Percentiles rank a stretch among this genome's conserved stretches.
phyloP scores from a whole-genome alignment of 2,329 filamentous ascomycete genomes.

The Diplodia intermedia region DNA sequence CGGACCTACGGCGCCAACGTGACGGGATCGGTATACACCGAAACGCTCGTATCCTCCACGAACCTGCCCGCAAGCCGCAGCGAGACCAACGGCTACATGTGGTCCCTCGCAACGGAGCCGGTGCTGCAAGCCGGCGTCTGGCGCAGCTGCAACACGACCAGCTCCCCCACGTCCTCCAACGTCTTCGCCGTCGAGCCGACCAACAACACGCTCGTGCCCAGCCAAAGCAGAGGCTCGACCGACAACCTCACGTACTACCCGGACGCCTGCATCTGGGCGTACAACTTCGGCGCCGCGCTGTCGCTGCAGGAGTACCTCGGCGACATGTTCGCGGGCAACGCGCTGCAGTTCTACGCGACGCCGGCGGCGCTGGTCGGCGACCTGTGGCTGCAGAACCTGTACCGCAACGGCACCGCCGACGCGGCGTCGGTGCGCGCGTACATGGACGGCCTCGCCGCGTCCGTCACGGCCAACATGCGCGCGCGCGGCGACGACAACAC shows the following conservation, averaged over 20 bases:
- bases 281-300: neutral
- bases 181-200: neutral
- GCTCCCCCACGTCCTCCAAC: neutral
- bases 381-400: conserved; percentile 9
- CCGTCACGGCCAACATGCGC: conserved; percentile 1
- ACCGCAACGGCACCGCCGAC: neutral
- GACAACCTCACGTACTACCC: neutral
- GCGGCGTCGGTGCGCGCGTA: neutral
- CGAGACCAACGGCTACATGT: too few relatives aligned
- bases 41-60: neutral
- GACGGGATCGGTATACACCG: neutral
- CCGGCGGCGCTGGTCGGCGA: neutral
- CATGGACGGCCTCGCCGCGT: neutral
- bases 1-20: conserved; percentile 17
- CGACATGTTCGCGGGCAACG: neutral
- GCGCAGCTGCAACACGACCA: conserved; percentile 2
- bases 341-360: neutral
- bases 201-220: too few relatives aligned
- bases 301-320: neutral
- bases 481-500: neutral
- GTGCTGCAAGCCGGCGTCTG: neutral
- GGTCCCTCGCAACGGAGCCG: neutral
- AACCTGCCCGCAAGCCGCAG: neutral
- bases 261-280: conserved; percentile 3
- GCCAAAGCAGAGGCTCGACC: too few relatives aligned